A percentile compares a stretch with the other conserved stretches of the same genome.
phyloP scores from a whole-genome alignment of 1,284 basidiomycete genomes.

The Microbotryomycetes sp. region DNA sequence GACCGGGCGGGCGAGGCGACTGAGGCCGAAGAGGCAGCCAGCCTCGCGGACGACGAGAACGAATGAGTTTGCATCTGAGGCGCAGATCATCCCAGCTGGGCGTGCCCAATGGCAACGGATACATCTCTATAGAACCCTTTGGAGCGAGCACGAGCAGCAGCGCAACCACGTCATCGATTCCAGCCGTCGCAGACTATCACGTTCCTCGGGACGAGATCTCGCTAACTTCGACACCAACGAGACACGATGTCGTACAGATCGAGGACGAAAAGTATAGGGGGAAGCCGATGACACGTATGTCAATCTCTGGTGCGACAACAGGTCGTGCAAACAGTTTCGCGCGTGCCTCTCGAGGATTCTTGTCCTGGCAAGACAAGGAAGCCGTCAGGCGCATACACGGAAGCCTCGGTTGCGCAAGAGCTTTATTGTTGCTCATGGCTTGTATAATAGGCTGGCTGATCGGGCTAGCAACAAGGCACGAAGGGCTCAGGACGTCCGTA shows the following conservation, averaged over 20 bases:
- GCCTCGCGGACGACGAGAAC: not conserved
- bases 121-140: not conserved
- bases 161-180: not conserved
- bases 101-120: not conserved
- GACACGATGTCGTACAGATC: not conserved
- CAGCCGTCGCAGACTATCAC: too few relatives aligned
- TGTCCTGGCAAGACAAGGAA: constrained; percentile 2
- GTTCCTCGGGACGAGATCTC: not conserved
- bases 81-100: not conserved
- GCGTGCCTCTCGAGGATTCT: not conserved
- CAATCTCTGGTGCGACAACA: not conserved
- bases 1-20: not conserved
- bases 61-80: not conserved
- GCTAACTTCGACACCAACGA: not conserved
- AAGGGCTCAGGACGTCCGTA: not conserved
- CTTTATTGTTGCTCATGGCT: not conserved
- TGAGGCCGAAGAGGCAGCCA: not conserved
- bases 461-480: constrained; percentile 6
- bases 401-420: not conserved
- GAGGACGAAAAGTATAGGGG: not conserved
- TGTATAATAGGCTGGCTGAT: constrained; percentile 6
- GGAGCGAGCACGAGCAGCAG: too few relatives aligned
- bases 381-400: not conserved
- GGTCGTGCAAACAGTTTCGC: not conserved
- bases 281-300: not conserved